Conservation (phyloP, 305 asterid species). For the Fraxinus sp. region DNA sequence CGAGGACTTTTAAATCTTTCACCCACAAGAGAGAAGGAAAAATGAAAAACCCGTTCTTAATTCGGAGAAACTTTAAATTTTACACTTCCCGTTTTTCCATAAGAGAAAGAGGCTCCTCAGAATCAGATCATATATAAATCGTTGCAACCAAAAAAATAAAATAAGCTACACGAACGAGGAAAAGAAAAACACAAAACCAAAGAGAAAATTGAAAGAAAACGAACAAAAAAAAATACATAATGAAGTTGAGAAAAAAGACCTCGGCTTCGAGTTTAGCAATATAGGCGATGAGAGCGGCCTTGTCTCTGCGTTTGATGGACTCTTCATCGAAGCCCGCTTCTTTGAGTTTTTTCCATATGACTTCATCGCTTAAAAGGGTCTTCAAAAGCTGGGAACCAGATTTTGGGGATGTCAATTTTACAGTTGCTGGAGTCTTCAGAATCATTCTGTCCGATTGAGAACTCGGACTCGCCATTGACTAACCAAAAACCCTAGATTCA, state of each 20-base stretch:
- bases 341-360: constrained; percentile 71
- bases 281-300: constrained; percentile 81
- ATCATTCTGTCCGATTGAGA: constrained; percentile 55
- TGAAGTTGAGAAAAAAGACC: constrained; percentile 36
- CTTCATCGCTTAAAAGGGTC: constrained; percentile 74
- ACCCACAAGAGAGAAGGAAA: neutral
- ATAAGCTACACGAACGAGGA: constrained; percentile 5
- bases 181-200: neutral
- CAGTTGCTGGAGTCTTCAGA: constrained; percentile 46
- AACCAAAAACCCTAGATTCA: constrained; percentile 13
- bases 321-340: constrained; percentile 96
- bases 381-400: constrained; percentile 54
- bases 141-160: neutral
- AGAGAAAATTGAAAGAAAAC: neutral
- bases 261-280: constrained; percentile 87
- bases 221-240: neutral
- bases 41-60: constrained; percentile 15
- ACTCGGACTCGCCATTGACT: constrained; percentile 43
- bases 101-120: neutral
- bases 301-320: constrained; percentile 84
- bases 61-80: constrained; percentile 17
- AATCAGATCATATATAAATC: neutral
- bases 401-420: constrained; percentile 39
- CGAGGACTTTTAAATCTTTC: neutral
- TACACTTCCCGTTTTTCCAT: constrained; percentile 13